These are phyloP conservation scores for Penicillium sp. DNA, from an alignment of 2,329 filamentous ascomycete species.

Conservation along the genomic window DNA sequence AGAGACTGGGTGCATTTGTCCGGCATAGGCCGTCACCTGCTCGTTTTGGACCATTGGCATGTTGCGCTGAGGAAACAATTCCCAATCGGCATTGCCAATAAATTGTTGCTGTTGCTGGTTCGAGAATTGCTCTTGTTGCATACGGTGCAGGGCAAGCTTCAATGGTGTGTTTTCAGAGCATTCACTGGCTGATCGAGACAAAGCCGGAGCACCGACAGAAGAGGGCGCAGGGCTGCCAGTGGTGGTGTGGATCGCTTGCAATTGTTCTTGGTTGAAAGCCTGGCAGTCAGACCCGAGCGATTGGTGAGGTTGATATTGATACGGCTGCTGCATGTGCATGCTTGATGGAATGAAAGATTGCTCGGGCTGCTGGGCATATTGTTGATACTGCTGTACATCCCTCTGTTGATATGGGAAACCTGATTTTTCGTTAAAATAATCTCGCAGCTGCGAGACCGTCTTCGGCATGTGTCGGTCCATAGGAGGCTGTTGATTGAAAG, in stretches of 20 bases:
- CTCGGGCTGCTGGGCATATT: constrained; percentile 48
- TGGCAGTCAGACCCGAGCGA: constrained; percentile 28
- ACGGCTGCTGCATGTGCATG: constrained; percentile 7
- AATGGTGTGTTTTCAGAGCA: constrained; percentile 21
- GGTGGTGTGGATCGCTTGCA: constrained; percentile 29
- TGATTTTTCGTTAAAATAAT: constrained; percentile 31
- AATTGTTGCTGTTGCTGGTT: constrained; percentile 24
- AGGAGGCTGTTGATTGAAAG: constrained; percentile 50
- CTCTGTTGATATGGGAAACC: constrained; percentile 16
- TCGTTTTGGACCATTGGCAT: constrained; percentile 21
- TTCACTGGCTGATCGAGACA: constrained; percentile 24
- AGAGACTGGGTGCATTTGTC: constrained; percentile 36
- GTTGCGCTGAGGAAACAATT: constrained; percentile 25
- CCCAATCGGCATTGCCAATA: constrained; percentile 27
- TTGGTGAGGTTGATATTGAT: constrained; percentile 33
- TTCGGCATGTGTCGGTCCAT: constrained; percentile 22
- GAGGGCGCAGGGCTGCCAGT: constrained; percentile 32
- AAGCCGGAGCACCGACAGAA: constrained; percentile 16
- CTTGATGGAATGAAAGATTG: constrained; percentile 24
- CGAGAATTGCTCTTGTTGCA: constrained; percentile 31
- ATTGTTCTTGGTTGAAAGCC: constrained; percentile 31
- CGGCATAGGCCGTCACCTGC: constrained; percentile 23
- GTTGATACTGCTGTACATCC: constrained; percentile 16
- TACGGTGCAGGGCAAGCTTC: constrained; percentile 27
- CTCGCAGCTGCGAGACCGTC: constrained; percentile 26